These are phyloP conservation scores for Ceratobasidium sp. DNA, from an alignment of 1,284 basidiomycete genomes.

Conservation along the genomic window DNA sequence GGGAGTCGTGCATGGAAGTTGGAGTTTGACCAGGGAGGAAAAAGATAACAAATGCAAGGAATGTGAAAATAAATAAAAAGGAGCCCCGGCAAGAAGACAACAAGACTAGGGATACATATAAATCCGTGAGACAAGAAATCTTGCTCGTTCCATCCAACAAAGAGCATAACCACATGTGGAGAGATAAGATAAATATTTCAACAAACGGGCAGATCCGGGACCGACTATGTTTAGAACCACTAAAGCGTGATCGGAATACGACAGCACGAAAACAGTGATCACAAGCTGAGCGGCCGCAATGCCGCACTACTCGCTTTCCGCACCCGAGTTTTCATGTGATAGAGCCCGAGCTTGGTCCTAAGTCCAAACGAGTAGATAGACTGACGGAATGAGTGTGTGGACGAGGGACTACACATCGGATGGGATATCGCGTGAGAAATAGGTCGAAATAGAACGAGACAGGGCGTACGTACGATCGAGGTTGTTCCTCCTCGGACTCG, in stretches of 20 bases:
- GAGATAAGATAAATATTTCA: slow-evolving; percentile 12
- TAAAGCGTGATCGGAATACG: neutral
- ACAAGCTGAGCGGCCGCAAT: slow-evolving; percentile 18
- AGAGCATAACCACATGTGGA: neutral
- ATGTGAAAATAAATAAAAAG: no score
- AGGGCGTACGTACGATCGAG: slow-evolving; percentile 26
- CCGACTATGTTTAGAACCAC: neutral
- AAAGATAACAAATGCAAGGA: neutral
- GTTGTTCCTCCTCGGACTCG: neutral
- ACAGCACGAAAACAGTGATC: neutral
- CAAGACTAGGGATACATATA: slow-evolving; percentile 6
- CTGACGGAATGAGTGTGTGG: slow-evolving; percentile 22
- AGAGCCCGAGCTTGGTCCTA: slow-evolving; percentile 27
- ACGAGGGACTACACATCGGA: slow-evolving; percentile 2
- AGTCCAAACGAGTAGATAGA: slow-evolving; percentile 35
- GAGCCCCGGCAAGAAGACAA: neutral
- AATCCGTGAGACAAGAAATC: neutral
- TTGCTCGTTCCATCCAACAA: slow-evolving; percentile 5
- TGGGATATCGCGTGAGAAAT: neutral
- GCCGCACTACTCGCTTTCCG: slow-evolving; percentile 28
- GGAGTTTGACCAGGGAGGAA: neutral
- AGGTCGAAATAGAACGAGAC: neutral
- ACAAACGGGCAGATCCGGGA: neutral
- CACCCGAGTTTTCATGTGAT: slow-evolving; percentile 28
- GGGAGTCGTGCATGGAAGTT: neutral